Conservation (phyloP, 1,284 basidiomycete genomes). For the Apiotrichum laibachii region DNA sequence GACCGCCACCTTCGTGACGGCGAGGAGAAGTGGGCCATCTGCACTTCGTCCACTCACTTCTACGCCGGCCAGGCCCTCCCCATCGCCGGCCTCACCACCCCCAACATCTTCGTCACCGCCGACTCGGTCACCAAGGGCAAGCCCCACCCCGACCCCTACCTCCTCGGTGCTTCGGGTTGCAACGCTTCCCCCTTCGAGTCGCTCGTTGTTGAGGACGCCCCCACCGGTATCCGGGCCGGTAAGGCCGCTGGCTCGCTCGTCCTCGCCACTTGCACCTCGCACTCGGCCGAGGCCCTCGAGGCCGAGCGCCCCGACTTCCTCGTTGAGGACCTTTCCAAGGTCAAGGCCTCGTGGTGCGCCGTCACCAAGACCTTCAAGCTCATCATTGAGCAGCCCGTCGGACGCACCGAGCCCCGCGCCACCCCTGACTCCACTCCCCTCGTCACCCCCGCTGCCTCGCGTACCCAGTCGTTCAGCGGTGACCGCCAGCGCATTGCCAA, state of each 20-base stretch:
- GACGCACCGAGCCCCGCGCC: constrained; percentile 41
- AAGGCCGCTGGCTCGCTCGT: constrained; percentile 53
- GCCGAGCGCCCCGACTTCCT: constrained; percentile 53
- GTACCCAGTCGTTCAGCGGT: constrained; percentile 45
- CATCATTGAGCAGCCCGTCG: constrained; percentile 50
- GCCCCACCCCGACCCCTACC: constrained; percentile 55
- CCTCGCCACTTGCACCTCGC: constrained; percentile 53
- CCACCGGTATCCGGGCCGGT: constrained; percentile 53
- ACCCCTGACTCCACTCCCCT: constrained; percentile 51
- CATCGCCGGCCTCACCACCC: constrained; percentile 49
- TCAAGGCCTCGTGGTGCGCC: constrained; percentile 46
- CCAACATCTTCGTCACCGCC: constrained; percentile 53
- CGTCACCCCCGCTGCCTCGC: constrained; percentile 48
- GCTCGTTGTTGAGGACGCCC: constrained; percentile 54
- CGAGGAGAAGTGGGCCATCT: constrained; percentile 51
- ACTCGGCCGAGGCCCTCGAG: constrained; percentile 50
- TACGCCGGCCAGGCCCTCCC: constrained; percentile 52
- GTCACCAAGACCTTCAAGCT: constrained; percentile 45
- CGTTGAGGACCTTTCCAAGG: constrained; percentile 50
- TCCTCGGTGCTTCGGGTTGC: constrained; percentile 51
- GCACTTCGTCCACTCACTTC: constrained; percentile 49
- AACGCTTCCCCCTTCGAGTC: constrained; percentile 49
- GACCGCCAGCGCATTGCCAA: constrained; percentile 22
- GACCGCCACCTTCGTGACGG: constrained; percentile 40
- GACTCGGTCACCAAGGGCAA: constrained; percentile 54